Conservation (phyloP, 83 land plant genomes). For the Isoetes engelmannii region DNA sequence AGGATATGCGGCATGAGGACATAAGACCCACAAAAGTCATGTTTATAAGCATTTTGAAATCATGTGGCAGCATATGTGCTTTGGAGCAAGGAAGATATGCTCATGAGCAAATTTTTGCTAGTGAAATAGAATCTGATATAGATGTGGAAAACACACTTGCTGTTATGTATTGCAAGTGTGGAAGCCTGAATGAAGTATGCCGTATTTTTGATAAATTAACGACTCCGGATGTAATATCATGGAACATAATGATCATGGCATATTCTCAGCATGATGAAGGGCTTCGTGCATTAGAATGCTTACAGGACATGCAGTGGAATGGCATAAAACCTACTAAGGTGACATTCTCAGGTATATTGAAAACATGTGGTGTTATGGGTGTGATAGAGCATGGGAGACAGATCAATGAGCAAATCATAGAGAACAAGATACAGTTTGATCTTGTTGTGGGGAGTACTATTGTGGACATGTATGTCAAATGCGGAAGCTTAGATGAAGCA, state of each 20-base stretch:
- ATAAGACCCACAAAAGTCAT: background rate
- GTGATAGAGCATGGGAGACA: too few species aligned
- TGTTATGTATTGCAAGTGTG: constrained; percentile 3
- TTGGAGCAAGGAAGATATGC: constrained; percentile 2
- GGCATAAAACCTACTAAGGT: too few species aligned
- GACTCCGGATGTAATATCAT: background rate
- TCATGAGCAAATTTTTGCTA: background rate
- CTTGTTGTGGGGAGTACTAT: too few species aligned
- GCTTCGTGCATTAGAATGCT: background rate
- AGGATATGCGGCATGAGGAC: background rate
- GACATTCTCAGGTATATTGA: too few species aligned
- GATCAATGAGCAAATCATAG: too few species aligned
- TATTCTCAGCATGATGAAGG: background rate
- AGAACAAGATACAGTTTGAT: too few species aligned
- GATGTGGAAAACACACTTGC: background rate
- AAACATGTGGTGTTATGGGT: too few species aligned
- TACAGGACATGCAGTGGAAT: background rate
- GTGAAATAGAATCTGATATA: background rate
- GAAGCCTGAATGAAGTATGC: background rate
- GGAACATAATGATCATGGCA: background rate
- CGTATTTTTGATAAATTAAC: background rate
- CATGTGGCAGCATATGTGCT: constrained; percentile 1
- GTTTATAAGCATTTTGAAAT: background rate
- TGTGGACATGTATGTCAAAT: too few species aligned
- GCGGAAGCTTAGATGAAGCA: too few species aligned